phyloP scores from a whole-genome alignment of 2,329 filamentous ascomycete genomes.

The Neofusicoccum sp. region DNA sequence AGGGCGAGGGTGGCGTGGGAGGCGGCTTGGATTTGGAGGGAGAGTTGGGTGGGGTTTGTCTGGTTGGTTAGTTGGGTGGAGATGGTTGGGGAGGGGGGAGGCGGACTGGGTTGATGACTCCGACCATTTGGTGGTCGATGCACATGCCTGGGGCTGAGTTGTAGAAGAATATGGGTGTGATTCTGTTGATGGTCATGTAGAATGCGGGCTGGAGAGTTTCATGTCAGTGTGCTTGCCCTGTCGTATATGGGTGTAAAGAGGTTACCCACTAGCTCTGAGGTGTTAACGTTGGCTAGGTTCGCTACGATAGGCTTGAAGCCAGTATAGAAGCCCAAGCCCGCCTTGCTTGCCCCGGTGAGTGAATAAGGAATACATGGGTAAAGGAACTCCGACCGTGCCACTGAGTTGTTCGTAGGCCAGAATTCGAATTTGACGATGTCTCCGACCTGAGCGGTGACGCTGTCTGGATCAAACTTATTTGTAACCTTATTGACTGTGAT shows the following conservation, averaged over 20 bases:
- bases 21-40: slow-evolving; percentile 28
- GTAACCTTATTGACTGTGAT: slow-evolving; percentile 1
- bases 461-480: slow-evolving; percentile 3
- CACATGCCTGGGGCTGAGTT: slow-evolving; percentile 63
- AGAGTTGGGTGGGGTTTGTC: slow-evolving; percentile 20
- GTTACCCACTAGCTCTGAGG: not conserved
- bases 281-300: not conserved
- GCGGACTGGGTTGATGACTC: slow-evolving; percentile 67
- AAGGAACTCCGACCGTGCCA: slow-evolving; percentile 41
- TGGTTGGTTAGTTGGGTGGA: not conserved
- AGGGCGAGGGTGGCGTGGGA: slow-evolving; percentile 30
- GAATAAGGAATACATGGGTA: slow-evolving; percentile 27
- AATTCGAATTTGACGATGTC: slow-evolving; percentile 42
- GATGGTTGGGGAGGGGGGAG: not conserved
- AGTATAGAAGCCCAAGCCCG: not conserved
- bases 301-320: slow-evolving; percentile 13
- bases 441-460: not conserved
- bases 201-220: not conserved
- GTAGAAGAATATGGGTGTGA: slow-evolving; percentile 38
- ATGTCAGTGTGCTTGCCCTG: not conserved
- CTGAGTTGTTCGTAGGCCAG: slow-evolving; percentile 43
- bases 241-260: not conserved
- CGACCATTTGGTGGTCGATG: slow-evolving; percentile 66
- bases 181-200: slow-evolving; percentile 30
- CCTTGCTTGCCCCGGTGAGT: not conserved